Percentiles rank a stretch among this genome's conserved stretches.
phyloP scores from a whole-genome alignment of 2,329 filamentous ascomycete genomes.

The Exophiala xenobiotica region DNA sequence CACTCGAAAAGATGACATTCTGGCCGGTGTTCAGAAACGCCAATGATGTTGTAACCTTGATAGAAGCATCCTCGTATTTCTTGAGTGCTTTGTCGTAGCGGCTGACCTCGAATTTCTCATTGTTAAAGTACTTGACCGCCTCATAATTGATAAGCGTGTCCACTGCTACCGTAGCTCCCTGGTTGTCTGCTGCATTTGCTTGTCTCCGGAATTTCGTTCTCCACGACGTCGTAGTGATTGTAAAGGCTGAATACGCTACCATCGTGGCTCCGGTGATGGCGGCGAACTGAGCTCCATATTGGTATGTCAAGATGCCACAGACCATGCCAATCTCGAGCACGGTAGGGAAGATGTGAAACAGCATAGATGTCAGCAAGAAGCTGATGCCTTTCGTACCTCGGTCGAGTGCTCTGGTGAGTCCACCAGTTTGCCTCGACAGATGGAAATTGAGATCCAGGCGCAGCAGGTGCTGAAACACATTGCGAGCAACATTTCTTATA shows the following conservation, averaged over 20 bases:
- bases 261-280: constrained; percentile 88
- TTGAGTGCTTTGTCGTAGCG: constrained; percentile 85
- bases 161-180: constrained; percentile 88
- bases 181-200: constrained; percentile 94
- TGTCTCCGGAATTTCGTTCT: constrained; percentile 93
- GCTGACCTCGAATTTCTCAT: constrained; percentile 89
- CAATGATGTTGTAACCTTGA: constrained; percentile 93
- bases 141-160: constrained; percentile 99
- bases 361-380: constrained; percentile 95
- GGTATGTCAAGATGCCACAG: constrained; percentile 92
- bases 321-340: constrained; percentile 93
- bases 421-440: constrained; percentile 89
- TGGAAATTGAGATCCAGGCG: constrained; percentile 92
- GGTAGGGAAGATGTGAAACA: constrained; percentile 94
- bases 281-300: constrained; percentile 90
- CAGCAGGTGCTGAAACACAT: constrained; percentile 88
- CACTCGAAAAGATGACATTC: constrained; percentile 94
- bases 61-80: constrained; percentile 88
- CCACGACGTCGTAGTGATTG: constrained; percentile 95
- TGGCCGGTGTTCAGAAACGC: constrained; percentile 92
- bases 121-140: constrained; percentile 99
- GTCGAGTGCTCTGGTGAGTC: constrained; percentile 89
- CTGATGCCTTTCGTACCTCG: constrained; percentile 97
- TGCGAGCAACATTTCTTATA: constrained; percentile 83
- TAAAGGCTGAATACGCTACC: constrained; percentile 93